Evolutionary conservation across 768 basidiomycete species (phyloP), one percentile per base, ranked within the genome.

Genomic region (Phlebiopsis gigantea): DNA sequence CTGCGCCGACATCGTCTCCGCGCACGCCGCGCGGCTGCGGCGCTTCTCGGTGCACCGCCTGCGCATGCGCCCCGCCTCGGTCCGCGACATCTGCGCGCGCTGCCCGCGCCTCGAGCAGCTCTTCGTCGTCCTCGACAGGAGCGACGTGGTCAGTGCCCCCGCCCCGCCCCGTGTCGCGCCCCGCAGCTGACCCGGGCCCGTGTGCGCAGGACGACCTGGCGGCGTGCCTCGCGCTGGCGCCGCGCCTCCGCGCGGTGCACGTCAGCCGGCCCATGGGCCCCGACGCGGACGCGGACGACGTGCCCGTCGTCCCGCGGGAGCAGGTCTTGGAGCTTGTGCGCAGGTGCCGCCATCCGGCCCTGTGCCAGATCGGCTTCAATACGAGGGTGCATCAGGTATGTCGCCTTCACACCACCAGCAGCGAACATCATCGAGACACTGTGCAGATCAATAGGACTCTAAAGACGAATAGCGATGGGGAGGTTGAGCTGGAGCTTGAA

Each of bases 381-480:
- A 81, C 83, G 0, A 74, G 73, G 34, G 87, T 88, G 0, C 89
- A 85, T 83, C 79, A 87, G 77, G 89, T 88, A 57, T 66, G 74
- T 44, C 15, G 12, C 5, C 6, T 48, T n/a, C n/a, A n/a, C n/a
- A n/a, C n/a, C n/a, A n/a, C n/a, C n/a, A 26, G 5, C 14, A 17
- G 15, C 21, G 19, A 12, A 17, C 42, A 28, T 29, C 34, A 21
- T 25, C 17, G 21, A 30, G 24, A 25, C 22, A 6, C 9, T 42
- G 15, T 14, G 0, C 57, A 87, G 85, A 76, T 87, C 31, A 70
- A 73, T 53, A 72, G 79, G 39, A 62, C 61, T 15, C 71, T 80
- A 10, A 49, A 63, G 2, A 57, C 67, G 8, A 69, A 71, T 15
- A 73, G 73, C 25, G 66, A 73, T 30, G 80, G 80, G 1, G 67